These are phyloP conservation scores for Thalassiosira sp. DNA, from an alignment of 352 stramenopile genomes.

Conservation along the genomic window DNA sequence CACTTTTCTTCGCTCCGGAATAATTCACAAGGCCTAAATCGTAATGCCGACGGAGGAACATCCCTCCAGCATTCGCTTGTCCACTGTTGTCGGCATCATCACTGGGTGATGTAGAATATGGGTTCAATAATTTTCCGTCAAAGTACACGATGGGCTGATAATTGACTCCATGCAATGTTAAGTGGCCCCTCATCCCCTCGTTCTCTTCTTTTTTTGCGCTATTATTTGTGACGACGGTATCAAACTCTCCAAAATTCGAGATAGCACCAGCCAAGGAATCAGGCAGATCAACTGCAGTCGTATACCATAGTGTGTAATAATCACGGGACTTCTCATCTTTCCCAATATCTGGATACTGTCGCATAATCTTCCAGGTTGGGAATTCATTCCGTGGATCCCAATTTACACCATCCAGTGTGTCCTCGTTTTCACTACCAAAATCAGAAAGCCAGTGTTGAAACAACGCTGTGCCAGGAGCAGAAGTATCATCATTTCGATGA, in stretches of 20 bases:
- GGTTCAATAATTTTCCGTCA: conserved; percentile 9
- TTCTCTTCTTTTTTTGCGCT: not conserved
- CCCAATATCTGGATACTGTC: conserved; percentile 39
- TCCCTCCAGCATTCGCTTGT: conserved; percentile 30
- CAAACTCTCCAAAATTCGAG: not conserved
- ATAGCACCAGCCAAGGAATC: not conserved
- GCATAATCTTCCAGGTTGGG: conserved; percentile 31
- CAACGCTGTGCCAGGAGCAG: conserved; percentile 33
- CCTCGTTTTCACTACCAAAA: conserved; percentile 4
- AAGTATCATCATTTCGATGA: conserved; percentile 12
- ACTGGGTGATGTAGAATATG: conserved; percentile 19
- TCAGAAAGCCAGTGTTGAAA: conserved; percentile 46
- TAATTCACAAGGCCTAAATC: conserved; percentile 20
- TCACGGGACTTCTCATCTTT: conserved; percentile 26
- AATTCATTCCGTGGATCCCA: conserved; percentile 48
- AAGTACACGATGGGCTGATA: conserved; percentile 40
- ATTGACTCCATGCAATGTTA: conserved; percentile 45
- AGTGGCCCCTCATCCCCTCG: conserved; percentile 25
- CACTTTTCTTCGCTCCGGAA: not conserved
- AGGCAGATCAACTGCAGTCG: conserved; percentile 3
- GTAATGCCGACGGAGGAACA: conserved; percentile 44
- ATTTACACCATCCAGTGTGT: not conserved
- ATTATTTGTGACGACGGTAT: not conserved
- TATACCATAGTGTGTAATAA: conserved; percentile 50
- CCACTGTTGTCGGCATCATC: not conserved